phyloP scores from a whole-genome alignment of 805 yeast genomes.

The Metschnikowia drakensbergensis region DNA sequence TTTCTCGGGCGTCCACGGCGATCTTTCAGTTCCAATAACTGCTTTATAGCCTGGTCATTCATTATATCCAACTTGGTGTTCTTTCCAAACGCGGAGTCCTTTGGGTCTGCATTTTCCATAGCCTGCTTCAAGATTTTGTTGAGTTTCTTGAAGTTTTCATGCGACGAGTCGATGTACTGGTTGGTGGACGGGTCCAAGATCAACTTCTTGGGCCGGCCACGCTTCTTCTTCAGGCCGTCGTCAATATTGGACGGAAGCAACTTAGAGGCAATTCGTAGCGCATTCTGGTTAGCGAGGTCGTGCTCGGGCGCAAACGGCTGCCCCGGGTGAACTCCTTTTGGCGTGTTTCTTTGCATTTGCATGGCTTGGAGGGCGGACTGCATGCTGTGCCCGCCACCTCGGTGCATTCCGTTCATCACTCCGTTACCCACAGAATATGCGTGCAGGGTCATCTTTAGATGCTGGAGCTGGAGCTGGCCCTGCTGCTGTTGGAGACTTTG shows the following conservation, averaged over 20 bases:
- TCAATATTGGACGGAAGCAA: slow-evolving; percentile 9
- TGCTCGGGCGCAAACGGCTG: slow-evolving; percentile 2
- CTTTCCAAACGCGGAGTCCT: background rate
- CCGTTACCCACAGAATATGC: background rate
- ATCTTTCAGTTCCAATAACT: slow-evolving; percentile 38
- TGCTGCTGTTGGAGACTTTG: slow-evolving; percentile 8
- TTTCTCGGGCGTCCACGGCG: slow-evolving; percentile 51
- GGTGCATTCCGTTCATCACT: background rate
- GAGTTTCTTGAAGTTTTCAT: slow-evolving; percentile 39
- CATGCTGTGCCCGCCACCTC: background rate
- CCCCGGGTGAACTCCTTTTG: background rate
- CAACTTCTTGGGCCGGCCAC: slow-evolving; percentile 42
- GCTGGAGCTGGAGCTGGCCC: slow-evolving; percentile 4
- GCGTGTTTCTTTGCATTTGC: slow-evolving; percentile 7
- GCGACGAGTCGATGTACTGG: slow-evolving; percentile 38
- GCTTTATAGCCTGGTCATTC: slow-evolving; percentile 18
- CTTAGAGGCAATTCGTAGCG: slow-evolving; percentile 7
- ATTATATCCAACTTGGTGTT: slow-evolving; percentile 8
- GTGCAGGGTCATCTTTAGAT: background rate
- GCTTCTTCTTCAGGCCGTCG: slow-evolving; percentile 26
- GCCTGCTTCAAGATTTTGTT: slow-evolving; percentile 27
- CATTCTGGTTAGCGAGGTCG: background rate
- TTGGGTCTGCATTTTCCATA: slow-evolving; percentile 7
- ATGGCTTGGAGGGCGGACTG: slow-evolving; percentile 5
- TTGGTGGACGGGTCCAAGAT: slow-evolving; percentile 41